phyloP scores from a whole-genome alignment of 2,329 filamentous ascomycete species.

The Diplodia mutila region DNA sequence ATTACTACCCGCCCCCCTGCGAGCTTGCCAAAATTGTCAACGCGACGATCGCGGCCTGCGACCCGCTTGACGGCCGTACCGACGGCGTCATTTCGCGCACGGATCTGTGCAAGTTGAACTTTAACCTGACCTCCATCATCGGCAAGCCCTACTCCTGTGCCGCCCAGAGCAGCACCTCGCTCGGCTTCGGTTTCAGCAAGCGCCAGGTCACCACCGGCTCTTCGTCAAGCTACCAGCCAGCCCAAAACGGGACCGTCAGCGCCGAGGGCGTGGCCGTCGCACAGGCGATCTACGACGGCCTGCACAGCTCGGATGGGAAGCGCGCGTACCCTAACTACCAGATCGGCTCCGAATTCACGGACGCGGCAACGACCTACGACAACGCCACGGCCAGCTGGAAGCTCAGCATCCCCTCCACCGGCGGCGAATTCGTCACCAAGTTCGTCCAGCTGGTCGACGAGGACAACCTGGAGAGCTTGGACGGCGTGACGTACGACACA shows the following conservation, averaged over 20 bases:
- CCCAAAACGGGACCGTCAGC: slow-evolving; percentile 39
- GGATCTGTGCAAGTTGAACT: slow-evolving; percentile 53
- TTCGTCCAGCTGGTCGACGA: slow-evolving; percentile 41
- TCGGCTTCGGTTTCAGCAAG: no score
- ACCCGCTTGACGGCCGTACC: slow-evolving; percentile 57
- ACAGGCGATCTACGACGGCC: slow-evolving; percentile 39
- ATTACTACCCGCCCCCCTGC: slow-evolving; percentile 50
- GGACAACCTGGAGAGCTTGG: background rate
- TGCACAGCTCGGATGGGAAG: slow-evolving; percentile 45
- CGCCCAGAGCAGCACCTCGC: slow-evolving; percentile 28
- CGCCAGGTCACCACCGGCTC: no score
- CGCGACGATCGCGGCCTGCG: slow-evolving; percentile 58
- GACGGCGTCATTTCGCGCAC: slow-evolving; percentile 59
- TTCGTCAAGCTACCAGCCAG: slow-evolving; percentile 28
- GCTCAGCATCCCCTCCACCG: slow-evolving; percentile 37
- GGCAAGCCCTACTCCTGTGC: slow-evolving; percentile 52
- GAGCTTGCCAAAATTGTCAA: slow-evolving; percentile 58
- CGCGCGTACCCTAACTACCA: slow-evolving; percentile 50
- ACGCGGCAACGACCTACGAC: slow-evolving; percentile 44
- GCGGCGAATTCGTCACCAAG: slow-evolving; percentile 48
- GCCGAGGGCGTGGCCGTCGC: slow-evolving; percentile 34
- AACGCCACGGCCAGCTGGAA: slow-evolving; percentile 38
- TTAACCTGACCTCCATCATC: slow-evolving; percentile 52
- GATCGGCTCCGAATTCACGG: slow-evolving; percentile 36
- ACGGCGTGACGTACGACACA: slow-evolving; percentile 58